Conservation (phyloP, 2,329 filamentous ascomycete genomes). For the Phialemoniopsis sp. region DNA sequence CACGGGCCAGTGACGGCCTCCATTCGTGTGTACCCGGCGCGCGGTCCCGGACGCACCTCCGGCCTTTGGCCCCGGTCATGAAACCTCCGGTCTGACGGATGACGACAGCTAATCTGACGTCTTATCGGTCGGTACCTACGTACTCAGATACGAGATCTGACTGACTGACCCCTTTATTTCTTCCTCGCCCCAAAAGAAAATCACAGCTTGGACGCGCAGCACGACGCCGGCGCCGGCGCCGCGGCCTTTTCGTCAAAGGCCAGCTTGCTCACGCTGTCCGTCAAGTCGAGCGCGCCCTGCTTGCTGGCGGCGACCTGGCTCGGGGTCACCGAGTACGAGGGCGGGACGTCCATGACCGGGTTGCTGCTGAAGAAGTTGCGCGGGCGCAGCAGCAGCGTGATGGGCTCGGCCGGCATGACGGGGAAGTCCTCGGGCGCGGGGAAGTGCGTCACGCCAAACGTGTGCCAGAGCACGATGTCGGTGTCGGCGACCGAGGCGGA, state of each 20-base stretch:
- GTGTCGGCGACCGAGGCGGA: conserved; percentile 69
- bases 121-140: no score
- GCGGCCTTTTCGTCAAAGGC: conserved; percentile 14
- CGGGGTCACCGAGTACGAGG: conserved; percentile 69
- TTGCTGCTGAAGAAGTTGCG: conserved; percentile 80
- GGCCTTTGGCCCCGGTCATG: no score
- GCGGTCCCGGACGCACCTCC: no score
- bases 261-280: conserved; percentile 42
- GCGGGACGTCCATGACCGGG: conserved; percentile 76
- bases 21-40: no score
- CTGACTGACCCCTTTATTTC: no score
- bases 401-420: conserved; percentile 84
- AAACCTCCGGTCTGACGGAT: no score
- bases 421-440: conserved; percentile 88
- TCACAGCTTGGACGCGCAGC: background rate
- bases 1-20: no score
- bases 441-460: conserved; percentile 87
- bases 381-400: conserved; percentile 74
- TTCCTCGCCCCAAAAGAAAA: no score
- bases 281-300: conserved; percentile 37
- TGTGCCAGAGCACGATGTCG: conserved; percentile 90
- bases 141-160: no score
- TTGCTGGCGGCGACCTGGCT: conserved; percentile 55
- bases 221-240: conserved; percentile 37
- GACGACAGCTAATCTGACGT: no score